A percentile compares a stretch with the other conserved stretches of the same genome.
These are phyloP conservation scores for Schizothecium vesticola DNA, from an alignment of 495 filamentous ascomycete genomes.

Conservation along the genomic window DNA sequence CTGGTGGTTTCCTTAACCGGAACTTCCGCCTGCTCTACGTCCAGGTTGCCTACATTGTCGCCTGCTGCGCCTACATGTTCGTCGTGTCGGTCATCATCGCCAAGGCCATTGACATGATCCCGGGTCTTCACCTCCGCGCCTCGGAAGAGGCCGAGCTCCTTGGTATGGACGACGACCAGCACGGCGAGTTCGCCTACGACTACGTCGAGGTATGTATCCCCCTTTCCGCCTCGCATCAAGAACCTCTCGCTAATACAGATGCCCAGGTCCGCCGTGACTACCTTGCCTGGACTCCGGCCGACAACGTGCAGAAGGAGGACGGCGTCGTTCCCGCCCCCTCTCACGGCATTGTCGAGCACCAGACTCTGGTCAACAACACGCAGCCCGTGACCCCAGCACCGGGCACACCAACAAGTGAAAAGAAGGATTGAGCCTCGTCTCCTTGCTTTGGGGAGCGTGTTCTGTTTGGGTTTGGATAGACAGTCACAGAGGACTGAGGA, in stretches of 20 bases:
- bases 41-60: slow-evolving; percentile 84
- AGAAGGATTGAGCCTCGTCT: neutral
- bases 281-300: slow-evolving; percentile 91
- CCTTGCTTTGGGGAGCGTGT: neutral
- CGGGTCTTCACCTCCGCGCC: slow-evolving; percentile 86
- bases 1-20: slow-evolving; percentile 81
- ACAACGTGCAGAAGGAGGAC: slow-evolving; percentile 61
- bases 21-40: slow-evolving; percentile 88
- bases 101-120: slow-evolving; percentile 76
- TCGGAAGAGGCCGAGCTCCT: slow-evolving; percentile 94
- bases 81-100: slow-evolving; percentile 79
- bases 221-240: neutral
- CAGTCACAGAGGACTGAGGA: neutral
- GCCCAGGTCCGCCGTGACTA: slow-evolving; percentile 79
- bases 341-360: slow-evolving; percentile 77
- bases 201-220: slow-evolving; percentile 67
- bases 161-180: slow-evolving; percentile 98
- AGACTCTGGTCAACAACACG: slow-evolving; percentile 21
- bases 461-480: neutral
- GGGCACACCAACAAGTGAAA: neutral
- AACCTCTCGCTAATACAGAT: neutral
- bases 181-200: slow-evolving; percentile 76
- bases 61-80: slow-evolving; percentile 71
- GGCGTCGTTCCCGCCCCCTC: slow-evolving; percentile 62
- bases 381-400: slow-evolving; percentile 7